These are phyloP conservation scores for Moringa oleifera DNA, from an alignment of 345 rosid genomes.

Conservation along the genomic window DNA sequence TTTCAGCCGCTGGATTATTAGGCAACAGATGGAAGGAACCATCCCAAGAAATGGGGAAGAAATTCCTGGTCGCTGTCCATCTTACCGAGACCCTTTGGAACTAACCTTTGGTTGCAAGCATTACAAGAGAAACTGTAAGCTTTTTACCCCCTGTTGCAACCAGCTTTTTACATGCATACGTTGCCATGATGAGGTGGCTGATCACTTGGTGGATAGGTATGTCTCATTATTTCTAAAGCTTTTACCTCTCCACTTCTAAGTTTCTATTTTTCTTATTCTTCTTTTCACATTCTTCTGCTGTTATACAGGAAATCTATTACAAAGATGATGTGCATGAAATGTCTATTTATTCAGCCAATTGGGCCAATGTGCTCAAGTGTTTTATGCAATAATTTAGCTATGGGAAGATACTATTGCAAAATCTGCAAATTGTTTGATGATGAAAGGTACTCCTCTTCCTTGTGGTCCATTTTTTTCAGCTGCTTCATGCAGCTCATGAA, in stretches of 20 bases:
- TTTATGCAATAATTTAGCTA: constrained; percentile 49
- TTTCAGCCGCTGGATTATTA: constrained; percentile 76
- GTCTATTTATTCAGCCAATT: constrained; percentile 62
- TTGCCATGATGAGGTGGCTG: constrained; percentile 79
- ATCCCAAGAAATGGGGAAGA: constrained; percentile 31
- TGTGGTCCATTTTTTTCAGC: not conserved
- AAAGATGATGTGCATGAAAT: constrained; percentile 89
- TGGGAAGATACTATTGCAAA: constrained; percentile 79
- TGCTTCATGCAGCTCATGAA: not conserved
- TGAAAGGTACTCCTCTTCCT: constrained; percentile 39
- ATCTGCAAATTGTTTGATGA: constrained; percentile 76
- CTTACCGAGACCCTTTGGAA: constrained; percentile 42
- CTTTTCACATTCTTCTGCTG: constrained; percentile 7
- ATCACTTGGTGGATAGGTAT: constrained; percentile 72
- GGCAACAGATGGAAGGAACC: constrained; percentile 29
- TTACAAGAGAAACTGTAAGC: constrained; percentile 77
- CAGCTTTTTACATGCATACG: constrained; percentile 61
- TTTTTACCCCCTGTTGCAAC: constrained; percentile 62
- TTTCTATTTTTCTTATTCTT: not conserved
- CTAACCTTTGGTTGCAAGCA: constrained; percentile 64
- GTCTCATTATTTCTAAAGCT: constrained; percentile 1
- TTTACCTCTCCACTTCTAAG: constrained; percentile 1
- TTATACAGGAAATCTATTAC: constrained; percentile 49
- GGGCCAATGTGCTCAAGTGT: constrained; percentile 44
- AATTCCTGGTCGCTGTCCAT: constrained; percentile 52